Conservation (phyloP, 306 rosid genomes). For the Lupinus albus region DNA sequence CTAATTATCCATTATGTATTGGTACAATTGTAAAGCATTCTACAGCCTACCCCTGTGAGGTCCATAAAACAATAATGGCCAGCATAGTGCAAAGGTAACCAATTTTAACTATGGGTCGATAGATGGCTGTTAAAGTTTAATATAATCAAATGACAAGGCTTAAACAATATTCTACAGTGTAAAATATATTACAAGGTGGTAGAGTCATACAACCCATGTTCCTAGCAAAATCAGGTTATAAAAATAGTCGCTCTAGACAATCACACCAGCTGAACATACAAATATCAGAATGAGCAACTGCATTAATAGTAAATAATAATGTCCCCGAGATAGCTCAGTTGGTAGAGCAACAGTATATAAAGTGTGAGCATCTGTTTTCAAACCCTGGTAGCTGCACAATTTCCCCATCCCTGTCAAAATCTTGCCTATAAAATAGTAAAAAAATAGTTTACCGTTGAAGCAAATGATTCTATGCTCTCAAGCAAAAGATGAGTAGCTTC, state of each 20-base stretch:
- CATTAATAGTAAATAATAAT: conserved; percentile 30
- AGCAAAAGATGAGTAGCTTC: conserved; percentile 90
- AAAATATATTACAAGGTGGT: conserved; percentile 18
- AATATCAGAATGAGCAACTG: conserved; percentile 27
- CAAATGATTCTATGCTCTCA: conserved; percentile 68
- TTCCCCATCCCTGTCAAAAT: no score
- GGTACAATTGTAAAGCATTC: background rate
- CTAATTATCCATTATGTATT: background rate
- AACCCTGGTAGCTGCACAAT: no score
- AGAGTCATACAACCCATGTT: background rate
- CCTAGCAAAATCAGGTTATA: background rate
- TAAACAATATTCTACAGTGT: background rate
- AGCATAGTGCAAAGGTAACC: background rate
- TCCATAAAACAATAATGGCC: background rate
- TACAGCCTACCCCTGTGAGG: background rate
- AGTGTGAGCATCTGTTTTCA: no score
- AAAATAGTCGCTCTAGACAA: conserved; percentile 4
- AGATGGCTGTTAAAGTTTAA: background rate
- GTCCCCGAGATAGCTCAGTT: no score
- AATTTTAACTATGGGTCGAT: background rate
- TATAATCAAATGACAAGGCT: conserved; percentile 9
- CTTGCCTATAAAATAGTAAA: background rate
- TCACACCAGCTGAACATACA: conserved; percentile 17
- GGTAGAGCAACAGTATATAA: no score
- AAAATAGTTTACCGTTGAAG: conserved; percentile 65